Percentiles rank a stretch among this genome's conserved stretches.
phyloP scores from a whole-genome alignment of 2,329 filamentous ascomycete genomes.

The Ophiosphaerella narmari region DNA sequence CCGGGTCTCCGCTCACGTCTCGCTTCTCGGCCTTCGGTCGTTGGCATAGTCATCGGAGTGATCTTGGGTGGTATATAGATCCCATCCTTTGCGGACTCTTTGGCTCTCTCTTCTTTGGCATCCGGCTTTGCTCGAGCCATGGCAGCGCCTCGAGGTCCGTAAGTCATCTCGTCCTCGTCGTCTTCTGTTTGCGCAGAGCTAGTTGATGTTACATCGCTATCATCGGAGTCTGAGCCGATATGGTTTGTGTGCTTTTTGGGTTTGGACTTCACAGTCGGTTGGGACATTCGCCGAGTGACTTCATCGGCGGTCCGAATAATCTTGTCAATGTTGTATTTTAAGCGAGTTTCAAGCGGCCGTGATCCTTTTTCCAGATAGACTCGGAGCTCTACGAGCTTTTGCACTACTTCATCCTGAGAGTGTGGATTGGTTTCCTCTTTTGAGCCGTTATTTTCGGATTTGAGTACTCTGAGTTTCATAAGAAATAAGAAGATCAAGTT shows the following conservation, averaged over 20 bases:
- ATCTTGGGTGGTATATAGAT: conserved; percentile 90
- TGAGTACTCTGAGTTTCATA: conserved; percentile 66
- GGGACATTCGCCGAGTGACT: conserved; percentile 46
- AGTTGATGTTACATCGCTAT: conserved; percentile 41
- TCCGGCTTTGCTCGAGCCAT: conserved; percentile 40
- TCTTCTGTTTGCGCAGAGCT: conserved; percentile 35
- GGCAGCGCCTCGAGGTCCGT: conserved; percentile 63
- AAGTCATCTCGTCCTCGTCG: conserved; percentile 63
- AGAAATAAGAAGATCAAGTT: conserved; percentile 89
- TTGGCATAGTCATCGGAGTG: conserved; percentile 82
- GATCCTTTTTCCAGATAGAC: conserved; percentile 93
- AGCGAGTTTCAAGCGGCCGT: conserved; percentile 81
- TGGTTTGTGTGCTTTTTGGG: conserved; percentile 42
- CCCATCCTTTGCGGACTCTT: conserved; percentile 58
- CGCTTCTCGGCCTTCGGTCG: conserved; percentile 63
- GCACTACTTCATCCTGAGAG: conserved; percentile 70
- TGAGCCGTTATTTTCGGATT: conserved; percentile 27
- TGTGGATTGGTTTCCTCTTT: conserved; percentile 46
- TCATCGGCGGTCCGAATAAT: conserved; percentile 87
- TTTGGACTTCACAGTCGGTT: conserved; percentile 25
- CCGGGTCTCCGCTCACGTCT: conserved; percentile 65
- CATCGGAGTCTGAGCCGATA: conserved; percentile 48
- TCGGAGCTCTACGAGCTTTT: conserved; percentile 88
- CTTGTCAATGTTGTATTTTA: conserved; percentile 96
- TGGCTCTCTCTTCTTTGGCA: conserved; percentile 20